A percentile compares a stretch with the other conserved stretches of the same genome.
Conservation (phyloP, 768 basidiomycete species). For the Obba rivulosa region DNA sequence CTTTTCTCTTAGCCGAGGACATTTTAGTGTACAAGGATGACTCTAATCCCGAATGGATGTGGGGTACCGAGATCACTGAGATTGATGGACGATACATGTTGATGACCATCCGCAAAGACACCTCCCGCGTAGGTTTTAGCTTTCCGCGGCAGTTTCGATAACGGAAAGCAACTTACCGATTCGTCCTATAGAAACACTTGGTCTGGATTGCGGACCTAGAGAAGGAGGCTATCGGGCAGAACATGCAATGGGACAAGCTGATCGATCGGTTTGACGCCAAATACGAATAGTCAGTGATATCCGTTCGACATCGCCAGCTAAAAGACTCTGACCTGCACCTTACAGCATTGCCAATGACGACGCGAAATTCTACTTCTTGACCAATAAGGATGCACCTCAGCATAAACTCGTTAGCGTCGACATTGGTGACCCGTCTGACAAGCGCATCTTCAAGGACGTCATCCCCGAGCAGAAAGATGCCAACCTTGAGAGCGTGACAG, state of each 20-base stretch:
- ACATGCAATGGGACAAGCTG: slow-evolving; percentile 71
- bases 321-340: neutral
- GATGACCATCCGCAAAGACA: slow-evolving; percentile 52
- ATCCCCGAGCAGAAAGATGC: slow-evolving; percentile 68
- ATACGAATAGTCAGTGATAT: slow-evolving; percentile 47
- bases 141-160: neutral
- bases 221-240: slow-evolving; percentile 50
- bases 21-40: slow-evolving; percentile 60
- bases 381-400: slow-evolving; percentile 61
- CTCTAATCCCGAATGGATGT: slow-evolving; percentile 63
- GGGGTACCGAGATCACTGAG: slow-evolving; percentile 48
- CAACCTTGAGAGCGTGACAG: slow-evolving; percentile 43
- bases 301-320: neutral
- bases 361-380: slow-evolving; percentile 55
- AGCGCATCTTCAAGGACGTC: slow-evolving; percentile 47
- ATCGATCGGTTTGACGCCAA: slow-evolving; percentile 63
- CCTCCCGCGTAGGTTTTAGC: slow-evolving; percentile 44
- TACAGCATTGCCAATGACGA: slow-evolving; percentile 61
- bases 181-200: slow-evolving; percentile 53
- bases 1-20: slow-evolving; percentile 48
- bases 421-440: slow-evolving; percentile 36
- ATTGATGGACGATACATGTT: slow-evolving; percentile 60
- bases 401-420: slow-evolving; percentile 65
- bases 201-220: slow-evolving; percentile 70
- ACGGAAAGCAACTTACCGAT: neutral